Conservation (phyloP, 169 alveolate species). For the Plasmodium relictum region DNA sequence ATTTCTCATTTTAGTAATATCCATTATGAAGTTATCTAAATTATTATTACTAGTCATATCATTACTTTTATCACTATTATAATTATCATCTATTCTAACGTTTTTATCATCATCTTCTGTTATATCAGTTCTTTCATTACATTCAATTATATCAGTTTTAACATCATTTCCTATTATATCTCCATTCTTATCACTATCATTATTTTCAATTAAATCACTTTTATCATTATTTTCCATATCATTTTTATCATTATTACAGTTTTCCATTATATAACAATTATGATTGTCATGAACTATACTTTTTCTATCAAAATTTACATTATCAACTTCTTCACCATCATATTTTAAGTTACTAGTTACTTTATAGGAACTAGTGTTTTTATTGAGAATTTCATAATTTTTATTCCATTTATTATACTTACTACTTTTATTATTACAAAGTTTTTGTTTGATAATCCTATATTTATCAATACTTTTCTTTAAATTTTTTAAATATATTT, state of each 20-base stretch:
- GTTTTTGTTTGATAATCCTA: background rate
- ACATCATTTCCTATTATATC: background rate
- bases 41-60: background rate
- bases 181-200: background rate
- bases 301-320: constrained; percentile 3
- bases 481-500: background rate
- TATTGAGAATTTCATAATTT: constrained; percentile 2
- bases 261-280: background rate
- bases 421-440: background rate
- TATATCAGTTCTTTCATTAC: background rate
- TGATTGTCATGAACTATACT: background rate
- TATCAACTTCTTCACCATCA: background rate
- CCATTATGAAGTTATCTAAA: constrained; percentile 25
- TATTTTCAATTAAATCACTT: constrained; percentile 5
- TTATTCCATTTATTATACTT: background rate
- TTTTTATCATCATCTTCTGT: constrained; percentile 16
- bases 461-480: background rate
- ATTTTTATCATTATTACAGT: background rate
- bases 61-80: background rate
- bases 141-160: background rate
- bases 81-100: background rate
- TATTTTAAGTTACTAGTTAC: background rate
- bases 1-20: constrained; percentile 1
- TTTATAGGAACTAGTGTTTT: constrained; percentile 11
- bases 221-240: background rate